A percentile compares a stretch with the other conserved stretches of the same genome.
These are phyloP conservation scores for Neofusicoccum parvum DNA, from an alignment of 2,329 filamentous ascomycete genomes.

Conservation along the genomic window DNA sequence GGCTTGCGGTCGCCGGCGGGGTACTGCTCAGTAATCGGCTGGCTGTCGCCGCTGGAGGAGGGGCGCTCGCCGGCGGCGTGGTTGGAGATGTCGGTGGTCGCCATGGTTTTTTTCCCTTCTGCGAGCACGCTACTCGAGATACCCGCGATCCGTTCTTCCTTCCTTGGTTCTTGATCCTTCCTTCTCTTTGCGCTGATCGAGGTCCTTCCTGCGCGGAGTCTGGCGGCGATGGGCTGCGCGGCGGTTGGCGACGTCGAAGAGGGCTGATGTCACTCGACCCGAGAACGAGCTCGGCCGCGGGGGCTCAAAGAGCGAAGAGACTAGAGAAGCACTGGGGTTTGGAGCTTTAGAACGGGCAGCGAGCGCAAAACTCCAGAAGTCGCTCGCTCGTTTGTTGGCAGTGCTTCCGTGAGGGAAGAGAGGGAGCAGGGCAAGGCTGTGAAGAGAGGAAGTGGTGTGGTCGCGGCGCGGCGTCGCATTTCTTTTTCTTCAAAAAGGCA, in stretches of 20 bases:
- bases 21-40: background rate
- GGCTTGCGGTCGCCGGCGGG: background rate
- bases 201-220: background rate
- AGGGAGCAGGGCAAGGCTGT: background rate
- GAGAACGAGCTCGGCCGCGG: background rate
- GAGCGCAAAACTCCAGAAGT: conserved; percentile 63
- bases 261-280: background rate
- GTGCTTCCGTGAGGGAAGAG: background rate
- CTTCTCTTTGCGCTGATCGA: background rate
- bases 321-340: conserved; percentile 16
- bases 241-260: background rate
- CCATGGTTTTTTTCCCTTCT: background rate
- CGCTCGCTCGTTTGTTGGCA: conserved; percentile 44
- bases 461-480: background rate
- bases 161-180: background rate
- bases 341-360: conserved; percentile 52
- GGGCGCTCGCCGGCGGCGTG: background rate
- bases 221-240: background rate
- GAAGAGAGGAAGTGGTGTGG: background rate
- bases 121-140: background rate
- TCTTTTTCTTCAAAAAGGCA: background rate
- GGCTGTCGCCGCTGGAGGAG: background rate
- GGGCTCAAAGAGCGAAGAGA: background rate
- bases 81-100: background rate
- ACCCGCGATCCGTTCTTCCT: background rate